Evolutionary conservation across 805 yeast species (phyloP).

Genomic region (Cyberlindnera sargentensis): DNA sequence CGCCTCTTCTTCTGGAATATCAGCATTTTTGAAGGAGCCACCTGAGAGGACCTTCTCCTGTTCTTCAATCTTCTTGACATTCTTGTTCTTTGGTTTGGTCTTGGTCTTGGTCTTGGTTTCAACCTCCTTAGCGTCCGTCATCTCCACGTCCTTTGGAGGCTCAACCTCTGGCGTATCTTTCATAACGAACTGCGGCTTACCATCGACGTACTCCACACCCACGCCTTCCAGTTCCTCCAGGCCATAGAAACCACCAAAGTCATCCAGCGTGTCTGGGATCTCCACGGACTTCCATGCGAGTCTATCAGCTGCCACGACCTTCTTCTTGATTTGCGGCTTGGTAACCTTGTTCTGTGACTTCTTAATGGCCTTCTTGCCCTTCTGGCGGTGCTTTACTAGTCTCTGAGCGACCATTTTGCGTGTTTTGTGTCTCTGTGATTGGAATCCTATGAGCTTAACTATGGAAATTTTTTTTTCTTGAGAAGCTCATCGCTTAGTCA

Average conservation of each 20-base stretch:
- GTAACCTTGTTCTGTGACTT: neutral
- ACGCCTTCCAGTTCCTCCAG: slow-evolving; percentile 94
- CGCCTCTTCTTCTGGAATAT: slow-evolving; percentile 30
- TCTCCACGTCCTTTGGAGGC: slow-evolving; percentile 14
- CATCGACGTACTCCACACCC: slow-evolving; percentile 66
- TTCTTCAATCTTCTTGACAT: slow-evolving; percentile 12
- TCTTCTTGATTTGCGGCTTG: slow-evolving; percentile 5
- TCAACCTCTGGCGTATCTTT: slow-evolving; percentile 24
- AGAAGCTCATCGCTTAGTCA: neutral
- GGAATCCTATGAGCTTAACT: too few species aligned
- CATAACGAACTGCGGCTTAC: slow-evolving; percentile 53
- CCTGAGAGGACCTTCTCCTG: slow-evolving; percentile 13
- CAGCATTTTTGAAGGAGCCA: slow-evolving; percentile 21
- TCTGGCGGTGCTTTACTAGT: slow-evolving; percentile 6
- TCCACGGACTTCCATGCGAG: slow-evolving; percentile 77
- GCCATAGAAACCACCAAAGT: slow-evolving; percentile 87
- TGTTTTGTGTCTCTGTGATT: neutral
- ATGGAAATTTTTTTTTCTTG: neutral
- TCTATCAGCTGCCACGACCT: slow-evolving; percentile 39
- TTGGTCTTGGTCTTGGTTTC: slow-evolving; percentile 13
- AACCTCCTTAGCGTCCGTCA: slow-evolving; percentile 7
- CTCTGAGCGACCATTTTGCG: slow-evolving; percentile 10
- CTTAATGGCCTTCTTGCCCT: slow-evolving; percentile 7
- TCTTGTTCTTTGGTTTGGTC: slow-evolving; percentile 15
- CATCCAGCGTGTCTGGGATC: slow-evolving; percentile 77